phyloP scores from a whole-genome alignment of 2,329 filamentous ascomycete species.

The Sporothrix phasma region DNA sequence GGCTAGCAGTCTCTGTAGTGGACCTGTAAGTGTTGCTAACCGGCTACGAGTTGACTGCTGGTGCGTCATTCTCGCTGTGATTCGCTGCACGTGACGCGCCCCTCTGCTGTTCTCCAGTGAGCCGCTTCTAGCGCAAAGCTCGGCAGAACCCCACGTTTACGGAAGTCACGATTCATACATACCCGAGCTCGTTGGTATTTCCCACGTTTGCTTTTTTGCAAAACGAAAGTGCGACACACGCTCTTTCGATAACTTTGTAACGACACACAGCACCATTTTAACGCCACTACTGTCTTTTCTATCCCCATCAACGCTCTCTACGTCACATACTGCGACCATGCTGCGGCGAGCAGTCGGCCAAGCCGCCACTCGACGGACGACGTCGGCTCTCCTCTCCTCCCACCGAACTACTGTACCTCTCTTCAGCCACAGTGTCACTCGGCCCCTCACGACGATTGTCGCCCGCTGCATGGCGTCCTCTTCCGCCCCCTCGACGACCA shows the following conservation, averaged over 20 bases:
- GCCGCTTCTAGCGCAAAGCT: not conserved
- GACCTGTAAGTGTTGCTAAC: not conserved
- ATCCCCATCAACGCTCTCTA: not conserved
- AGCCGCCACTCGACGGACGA: conserved; percentile 13
- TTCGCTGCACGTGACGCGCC: not conserved
- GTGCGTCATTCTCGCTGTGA: not conserved
- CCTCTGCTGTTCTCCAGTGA: not conserved
- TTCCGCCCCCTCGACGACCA: conserved; percentile 20
- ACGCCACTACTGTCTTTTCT: not conserved
- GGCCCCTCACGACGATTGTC: conserved; percentile 4
- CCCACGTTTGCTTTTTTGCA: not conserved
- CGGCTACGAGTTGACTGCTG: not conserved
- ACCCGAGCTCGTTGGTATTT: not conserved
- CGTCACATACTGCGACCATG: conserved; percentile 6
- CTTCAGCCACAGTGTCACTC: not conserved
- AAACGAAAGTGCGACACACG: not conserved
- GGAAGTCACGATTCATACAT: not conserved
- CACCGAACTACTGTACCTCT: not conserved
- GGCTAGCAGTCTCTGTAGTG: not conserved
- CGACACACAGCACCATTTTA: not conserved
- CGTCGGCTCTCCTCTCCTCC: not conserved
- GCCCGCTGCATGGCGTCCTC: conserved; percentile 37
- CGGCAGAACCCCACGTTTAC: not conserved
- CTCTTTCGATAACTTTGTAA: not conserved
- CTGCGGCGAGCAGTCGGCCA: conserved; percentile 14